Conservation (phyloP, 2,329 filamentous ascomycete species). For the Epichloe hybrida region DNA sequence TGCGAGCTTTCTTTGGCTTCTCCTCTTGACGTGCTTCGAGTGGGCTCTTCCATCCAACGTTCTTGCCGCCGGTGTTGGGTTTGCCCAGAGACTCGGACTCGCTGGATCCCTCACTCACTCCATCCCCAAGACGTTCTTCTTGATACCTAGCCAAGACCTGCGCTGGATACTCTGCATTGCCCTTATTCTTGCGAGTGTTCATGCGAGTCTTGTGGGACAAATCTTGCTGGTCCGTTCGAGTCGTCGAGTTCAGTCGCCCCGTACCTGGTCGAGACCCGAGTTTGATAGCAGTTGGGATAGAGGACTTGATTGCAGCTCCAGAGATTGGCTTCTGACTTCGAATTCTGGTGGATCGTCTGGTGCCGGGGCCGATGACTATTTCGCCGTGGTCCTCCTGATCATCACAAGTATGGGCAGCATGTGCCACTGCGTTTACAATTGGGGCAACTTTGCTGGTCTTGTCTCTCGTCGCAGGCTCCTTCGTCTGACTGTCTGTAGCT, state of each 20-base stretch:
- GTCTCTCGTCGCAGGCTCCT: background rate
- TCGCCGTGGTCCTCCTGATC: slow-evolving; percentile 8
- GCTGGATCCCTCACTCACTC: background rate
- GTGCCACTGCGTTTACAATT: background rate
- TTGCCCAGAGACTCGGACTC: background rate
- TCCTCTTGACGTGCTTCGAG: slow-evolving; percentile 16
- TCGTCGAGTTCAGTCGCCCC: slow-evolving; percentile 9
- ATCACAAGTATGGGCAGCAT: background rate
- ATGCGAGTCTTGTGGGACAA: slow-evolving; percentile 19
- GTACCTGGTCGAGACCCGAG: slow-evolving; percentile 13
- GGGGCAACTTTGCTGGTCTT: background rate
- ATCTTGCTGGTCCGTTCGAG: slow-evolving; percentile 18
- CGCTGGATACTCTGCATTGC: slow-evolving; percentile 21
- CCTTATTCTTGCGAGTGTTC: slow-evolving; percentile 24
- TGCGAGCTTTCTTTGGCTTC: slow-evolving; percentile 12
- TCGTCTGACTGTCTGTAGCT: background rate
- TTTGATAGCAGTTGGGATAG: slow-evolving; percentile 22
- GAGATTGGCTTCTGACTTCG: slow-evolving; percentile 10
- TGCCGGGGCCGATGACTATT: slow-evolving; percentile 6
- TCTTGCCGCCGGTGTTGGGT: slow-evolving; percentile 13
- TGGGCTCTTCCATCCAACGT: slow-evolving; percentile 22
- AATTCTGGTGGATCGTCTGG: slow-evolving; percentile 22
- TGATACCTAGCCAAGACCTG: slow-evolving; percentile 19
- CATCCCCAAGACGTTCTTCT: slow-evolving; percentile 11
- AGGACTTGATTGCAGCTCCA: slow-evolving; percentile 14